Conservation (phyloP, 345 rosid species). For the Acer campestre region DNA sequence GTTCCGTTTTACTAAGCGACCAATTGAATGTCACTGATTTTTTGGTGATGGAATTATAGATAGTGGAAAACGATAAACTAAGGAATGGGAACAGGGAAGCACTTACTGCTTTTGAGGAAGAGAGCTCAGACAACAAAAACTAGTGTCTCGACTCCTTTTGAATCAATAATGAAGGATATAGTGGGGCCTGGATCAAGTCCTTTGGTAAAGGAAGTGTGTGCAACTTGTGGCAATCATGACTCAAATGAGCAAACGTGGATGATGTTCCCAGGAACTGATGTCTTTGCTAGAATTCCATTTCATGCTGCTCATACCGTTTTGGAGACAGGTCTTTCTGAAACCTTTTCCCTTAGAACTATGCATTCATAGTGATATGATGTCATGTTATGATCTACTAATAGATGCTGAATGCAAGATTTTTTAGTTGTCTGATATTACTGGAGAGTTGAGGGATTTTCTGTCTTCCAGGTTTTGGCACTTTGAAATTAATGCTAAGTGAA, state of each 20-base stretch:
- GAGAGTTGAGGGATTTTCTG: neutral
- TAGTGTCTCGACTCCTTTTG: constrained; percentile 66
- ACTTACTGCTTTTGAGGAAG: constrained; percentile 70
- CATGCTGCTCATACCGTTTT: constrained; percentile 81
- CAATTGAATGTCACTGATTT: neutral
- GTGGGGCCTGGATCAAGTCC: constrained; percentile 47
- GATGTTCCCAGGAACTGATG: constrained; percentile 79
- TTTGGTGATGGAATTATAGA: constrained; percentile 40
- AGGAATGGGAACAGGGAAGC: constrained; percentile 86
- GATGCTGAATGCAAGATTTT: neutral
- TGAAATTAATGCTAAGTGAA: neutral
- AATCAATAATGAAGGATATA: constrained; percentile 70
- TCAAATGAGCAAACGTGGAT: constrained; percentile 75
- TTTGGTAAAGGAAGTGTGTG: constrained; percentile 76
- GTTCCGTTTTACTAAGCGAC: neutral
- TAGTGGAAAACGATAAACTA: constrained; percentile 69
- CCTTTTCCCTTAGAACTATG: constrained; percentile 1
- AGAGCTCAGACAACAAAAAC: constrained; percentile 76
- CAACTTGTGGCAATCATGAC: constrained; percentile 77
- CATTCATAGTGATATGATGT: neutral
- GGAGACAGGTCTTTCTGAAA: constrained; percentile 57
- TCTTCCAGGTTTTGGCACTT: neutral
- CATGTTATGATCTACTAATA: neutral
- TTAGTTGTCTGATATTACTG: neutral
- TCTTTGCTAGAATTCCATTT: constrained; percentile 71